These are phyloP conservation scores for Kodamaea derodonti DNA, from an alignment of 1,139 yeast genomes.

Conservation along the genomic window DNA sequence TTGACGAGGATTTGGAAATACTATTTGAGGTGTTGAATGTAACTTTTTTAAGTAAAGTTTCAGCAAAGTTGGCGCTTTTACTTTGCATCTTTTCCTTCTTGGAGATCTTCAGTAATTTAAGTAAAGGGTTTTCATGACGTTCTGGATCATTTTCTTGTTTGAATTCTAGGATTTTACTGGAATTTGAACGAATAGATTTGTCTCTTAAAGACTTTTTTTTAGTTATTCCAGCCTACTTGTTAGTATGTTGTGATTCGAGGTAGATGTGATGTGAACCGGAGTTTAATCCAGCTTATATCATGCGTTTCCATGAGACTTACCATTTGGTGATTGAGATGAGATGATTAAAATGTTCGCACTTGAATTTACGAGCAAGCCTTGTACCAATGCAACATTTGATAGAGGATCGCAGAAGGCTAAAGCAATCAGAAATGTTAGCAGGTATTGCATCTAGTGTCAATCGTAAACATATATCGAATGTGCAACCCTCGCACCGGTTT, in stretches of 20 bases:
- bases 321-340: too few species aligned
- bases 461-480: too few species aligned
- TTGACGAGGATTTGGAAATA: slow-evolving; percentile 60
- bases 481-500: too few species aligned
- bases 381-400: too few species aligned
- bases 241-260: slow-evolving; percentile 14
- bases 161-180: slow-evolving; percentile 27
- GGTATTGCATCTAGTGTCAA: too few species aligned
- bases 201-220: slow-evolving; percentile 37
- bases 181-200: slow-evolving; percentile 22
- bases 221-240: slow-evolving; percentile 31
- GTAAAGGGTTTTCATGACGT: slow-evolving; percentile 47
- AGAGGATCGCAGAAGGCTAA: too few species aligned
- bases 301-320: too few species aligned
- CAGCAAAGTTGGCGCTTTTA: slow-evolving; percentile 29
- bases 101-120: slow-evolving; percentile 50
- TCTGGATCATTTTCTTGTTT: slow-evolving; percentile 16
- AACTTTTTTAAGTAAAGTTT: slow-evolving; percentile 24
- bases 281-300: too few species aligned
- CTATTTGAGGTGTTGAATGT: slow-evolving; percentile 33
- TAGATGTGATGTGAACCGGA: neutral
- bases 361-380: too few species aligned
- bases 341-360: too few species aligned
- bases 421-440: too few species aligned
- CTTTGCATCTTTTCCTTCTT: slow-evolving; percentile 51